Evolutionary conservation across 768 basidiomycete species (phyloP).

Genomic region (Amylocystis lapponica): DNA sequence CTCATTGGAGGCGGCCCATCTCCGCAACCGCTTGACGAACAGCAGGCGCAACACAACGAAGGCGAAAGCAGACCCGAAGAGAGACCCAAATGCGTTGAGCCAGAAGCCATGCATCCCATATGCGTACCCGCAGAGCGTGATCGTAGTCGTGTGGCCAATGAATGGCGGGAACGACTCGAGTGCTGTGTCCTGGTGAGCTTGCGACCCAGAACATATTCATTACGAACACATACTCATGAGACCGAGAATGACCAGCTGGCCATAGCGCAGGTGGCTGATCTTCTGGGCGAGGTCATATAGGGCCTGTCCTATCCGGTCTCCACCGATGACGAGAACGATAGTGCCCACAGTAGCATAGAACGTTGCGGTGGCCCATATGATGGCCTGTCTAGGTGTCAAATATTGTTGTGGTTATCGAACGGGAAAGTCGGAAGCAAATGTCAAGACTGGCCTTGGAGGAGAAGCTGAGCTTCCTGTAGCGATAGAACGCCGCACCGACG

Average conservation of each 20-base stretch:
- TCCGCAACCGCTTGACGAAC: slow-evolving; percentile 48
- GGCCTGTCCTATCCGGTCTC: slow-evolving; percentile 61
- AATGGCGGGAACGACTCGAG: slow-evolving; percentile 52
- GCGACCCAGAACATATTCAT: not conserved
- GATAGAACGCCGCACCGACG: slow-evolving; percentile 26
- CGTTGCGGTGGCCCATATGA: slow-evolving; percentile 51
- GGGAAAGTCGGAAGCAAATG: not conserved
- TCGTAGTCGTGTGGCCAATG: slow-evolving; percentile 59
- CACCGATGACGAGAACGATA: slow-evolving; percentile 49
- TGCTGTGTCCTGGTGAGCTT: slow-evolving; percentile 27
- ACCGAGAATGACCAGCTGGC: slow-evolving; percentile 51
- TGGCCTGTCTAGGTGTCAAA: slow-evolving; percentile 31
- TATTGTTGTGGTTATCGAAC: not conserved
- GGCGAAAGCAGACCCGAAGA: slow-evolving; percentile 56
- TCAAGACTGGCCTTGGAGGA: slow-evolving; percentile 49
- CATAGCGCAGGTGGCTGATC: slow-evolving; percentile 52
- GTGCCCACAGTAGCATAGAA: slow-evolving; percentile 43
- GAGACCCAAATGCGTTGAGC: slow-evolving; percentile 53
- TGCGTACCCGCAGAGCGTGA: slow-evolving; percentile 74
- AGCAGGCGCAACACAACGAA: slow-evolving; percentile 57
- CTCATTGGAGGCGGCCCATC: slow-evolving; percentile 56
- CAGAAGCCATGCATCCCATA: slow-evolving; percentile 76
- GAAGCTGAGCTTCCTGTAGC: slow-evolving; percentile 46
- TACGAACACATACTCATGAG: slow-evolving; percentile 42
- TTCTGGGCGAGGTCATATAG: slow-evolving; percentile 63